Conservation (phyloP, 345 rosid genomes). For the Gossypium anomalum region DNA sequence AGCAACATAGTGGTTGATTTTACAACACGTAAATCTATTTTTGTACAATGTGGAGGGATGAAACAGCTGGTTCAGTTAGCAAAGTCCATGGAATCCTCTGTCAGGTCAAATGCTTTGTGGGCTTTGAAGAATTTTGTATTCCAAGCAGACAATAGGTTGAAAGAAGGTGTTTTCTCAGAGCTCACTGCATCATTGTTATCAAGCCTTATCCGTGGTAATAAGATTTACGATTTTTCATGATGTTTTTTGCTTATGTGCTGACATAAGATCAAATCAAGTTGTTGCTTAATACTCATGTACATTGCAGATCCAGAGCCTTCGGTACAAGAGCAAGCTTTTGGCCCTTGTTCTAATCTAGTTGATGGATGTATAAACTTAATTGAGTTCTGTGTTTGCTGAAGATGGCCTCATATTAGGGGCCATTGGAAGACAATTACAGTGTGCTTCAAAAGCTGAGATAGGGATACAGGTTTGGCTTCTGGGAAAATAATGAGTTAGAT, state of each 20-base stretch:
- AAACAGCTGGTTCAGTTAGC: conserved; percentile 65
- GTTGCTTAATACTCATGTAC: conserved; percentile 13
- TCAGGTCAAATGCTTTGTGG: conserved; percentile 63
- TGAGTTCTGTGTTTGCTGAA: conserved; percentile 61
- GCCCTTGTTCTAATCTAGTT: conserved; percentile 75
- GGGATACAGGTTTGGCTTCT: conserved; percentile 60
- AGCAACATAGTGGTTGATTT: conserved; percentile 81
- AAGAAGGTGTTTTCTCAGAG: conserved; percentile 54
- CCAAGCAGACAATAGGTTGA: conserved; percentile 63
- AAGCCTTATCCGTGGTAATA: conserved; percentile 67
- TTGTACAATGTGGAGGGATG: conserved; percentile 65
- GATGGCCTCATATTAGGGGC: conserved; percentile 63
- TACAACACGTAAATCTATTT: conserved; percentile 50
- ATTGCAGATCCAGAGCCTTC: conserved; percentile 68
- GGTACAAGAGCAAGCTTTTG: conserved; percentile 85
- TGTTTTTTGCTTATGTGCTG: conserved; percentile 12
- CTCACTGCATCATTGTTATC: conserved; percentile 65
- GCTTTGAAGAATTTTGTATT: conserved; percentile 83
- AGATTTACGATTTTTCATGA: background rate
- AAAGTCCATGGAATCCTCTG: conserved; percentile 66
- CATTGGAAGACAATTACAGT: conserved; percentile 60
- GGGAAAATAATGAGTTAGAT: conserved; percentile 3
- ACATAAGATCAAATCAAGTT: conserved; percentile 7
- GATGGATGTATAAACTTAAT: conserved; percentile 63
- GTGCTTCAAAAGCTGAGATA: conserved; percentile 52